phyloP scores from a whole-genome alignment of 148 eudicot genomes.

The Rhododendron mucronatum region DNA sequence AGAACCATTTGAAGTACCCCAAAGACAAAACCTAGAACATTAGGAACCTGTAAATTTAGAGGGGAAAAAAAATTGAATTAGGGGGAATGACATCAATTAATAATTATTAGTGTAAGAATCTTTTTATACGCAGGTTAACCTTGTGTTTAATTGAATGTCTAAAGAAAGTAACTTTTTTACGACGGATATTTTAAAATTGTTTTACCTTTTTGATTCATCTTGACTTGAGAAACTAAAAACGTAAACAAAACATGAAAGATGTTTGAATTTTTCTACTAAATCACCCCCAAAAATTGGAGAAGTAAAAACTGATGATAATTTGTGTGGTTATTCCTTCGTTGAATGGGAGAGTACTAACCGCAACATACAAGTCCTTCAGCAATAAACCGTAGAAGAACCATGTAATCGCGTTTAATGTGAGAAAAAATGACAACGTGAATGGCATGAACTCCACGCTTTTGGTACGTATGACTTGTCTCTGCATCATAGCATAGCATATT shows the following conservation, averaged over 20 bases:
- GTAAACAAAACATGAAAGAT: not conserved
- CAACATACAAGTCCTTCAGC: conserved; percentile 42
- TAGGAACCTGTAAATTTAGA: conserved; percentile 7
- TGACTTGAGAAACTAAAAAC: not conserved
- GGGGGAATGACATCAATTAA: not conserved
- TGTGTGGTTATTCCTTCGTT: not conserved
- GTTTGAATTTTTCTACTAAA: not conserved
- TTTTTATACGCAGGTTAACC: too few relatives aligned
- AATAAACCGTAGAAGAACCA: conserved; percentile 76
- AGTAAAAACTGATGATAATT: not conserved
- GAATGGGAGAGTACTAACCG: conserved; percentile 25
- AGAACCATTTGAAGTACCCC: conserved; percentile 26
- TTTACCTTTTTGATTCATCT: not conserved
- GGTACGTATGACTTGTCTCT: conserved; percentile 69
- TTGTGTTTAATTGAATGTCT: not conserved
- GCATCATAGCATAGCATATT: conserved; percentile 12
- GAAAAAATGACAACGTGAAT: conserved; percentile 64
- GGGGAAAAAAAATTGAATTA: not conserved
- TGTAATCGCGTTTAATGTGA: conserved; percentile 49
- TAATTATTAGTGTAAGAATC: not conserved
- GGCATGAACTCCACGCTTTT: conserved; percentile 90
- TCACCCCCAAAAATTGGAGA: not conserved
- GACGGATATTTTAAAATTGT: too few relatives aligned
- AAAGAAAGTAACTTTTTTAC: not conserved
- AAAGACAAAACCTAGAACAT: conserved; percentile 20